phyloP scores from a whole-genome alignment of 345 rosid genomes.

The Salix brachista region DNA sequence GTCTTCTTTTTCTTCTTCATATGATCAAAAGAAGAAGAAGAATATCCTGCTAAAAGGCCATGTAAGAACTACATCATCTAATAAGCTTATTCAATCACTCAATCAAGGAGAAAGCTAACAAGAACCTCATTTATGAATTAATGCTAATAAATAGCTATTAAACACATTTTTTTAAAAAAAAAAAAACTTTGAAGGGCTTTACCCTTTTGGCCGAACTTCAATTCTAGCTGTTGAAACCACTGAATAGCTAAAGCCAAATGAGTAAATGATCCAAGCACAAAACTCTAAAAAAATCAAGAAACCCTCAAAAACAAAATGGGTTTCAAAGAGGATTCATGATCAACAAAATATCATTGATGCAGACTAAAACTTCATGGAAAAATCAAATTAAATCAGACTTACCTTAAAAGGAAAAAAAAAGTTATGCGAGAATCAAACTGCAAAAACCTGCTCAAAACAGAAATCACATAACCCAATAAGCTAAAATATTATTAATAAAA shows the following conservation, averaged over 20 bases:
- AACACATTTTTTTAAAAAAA: neutral
- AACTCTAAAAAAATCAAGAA: neutral
- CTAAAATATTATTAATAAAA: neutral
- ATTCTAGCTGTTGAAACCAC: neutral
- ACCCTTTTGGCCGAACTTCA: neutral
- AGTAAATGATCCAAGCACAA: neutral
- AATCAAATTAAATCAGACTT: neutral
- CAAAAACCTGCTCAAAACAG: neutral
- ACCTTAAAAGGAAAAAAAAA: neutral
- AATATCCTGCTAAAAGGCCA: neutral
- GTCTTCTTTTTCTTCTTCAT: slow-evolving; percentile 6
- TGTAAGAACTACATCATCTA: neutral
- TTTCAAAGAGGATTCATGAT: neutral
- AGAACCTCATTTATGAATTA: neutral
- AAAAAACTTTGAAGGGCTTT: too few relatives aligned
- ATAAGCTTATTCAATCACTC: neutral
- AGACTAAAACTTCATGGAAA: neutral
- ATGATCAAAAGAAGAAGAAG: neutral
- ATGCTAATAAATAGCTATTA: neutral
- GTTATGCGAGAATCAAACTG: neutral
- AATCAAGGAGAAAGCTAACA: neutral
- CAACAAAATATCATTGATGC: neutral
- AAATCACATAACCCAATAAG: neutral
- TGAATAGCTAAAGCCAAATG: neutral
- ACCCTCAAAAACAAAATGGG: neutral